These are phyloP conservation scores for Ganoderma sinense DNA, from an alignment of 1,284 basidiomycete genomes.

Conservation along the genomic window DNA sequence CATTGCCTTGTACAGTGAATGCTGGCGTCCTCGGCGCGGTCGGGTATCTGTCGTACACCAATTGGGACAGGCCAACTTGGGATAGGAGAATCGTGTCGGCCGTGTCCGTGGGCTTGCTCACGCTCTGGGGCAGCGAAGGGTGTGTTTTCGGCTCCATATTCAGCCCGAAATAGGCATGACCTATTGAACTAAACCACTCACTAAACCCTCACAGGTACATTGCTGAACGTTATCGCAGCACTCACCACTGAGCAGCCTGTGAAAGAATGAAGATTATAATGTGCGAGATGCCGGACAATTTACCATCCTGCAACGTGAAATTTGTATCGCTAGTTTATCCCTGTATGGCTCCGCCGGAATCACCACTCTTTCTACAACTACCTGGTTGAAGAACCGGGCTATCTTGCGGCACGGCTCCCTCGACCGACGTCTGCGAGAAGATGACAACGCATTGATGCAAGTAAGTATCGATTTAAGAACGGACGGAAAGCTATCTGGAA, in stretches of 20 bases:
- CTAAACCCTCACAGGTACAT: constrained; percentile 13
- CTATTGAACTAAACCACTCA: not conserved
- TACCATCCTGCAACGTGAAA: not conserved
- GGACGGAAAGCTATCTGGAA: not conserved
- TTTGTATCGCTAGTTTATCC: constrained; percentile 18
- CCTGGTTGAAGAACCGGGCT: not conserved
- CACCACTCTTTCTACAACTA: not conserved
- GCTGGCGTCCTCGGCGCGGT: constrained; percentile 71
- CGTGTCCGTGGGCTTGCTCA: constrained; percentile 68
- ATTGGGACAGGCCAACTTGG: constrained; percentile 78
- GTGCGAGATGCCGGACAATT: not conserved
- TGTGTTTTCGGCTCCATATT: constrained; percentile 50
- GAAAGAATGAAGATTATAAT: not conserved
- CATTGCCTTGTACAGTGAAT: constrained; percentile 57
- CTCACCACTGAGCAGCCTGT: constrained; percentile 16
- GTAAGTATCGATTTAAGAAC: not conserved
- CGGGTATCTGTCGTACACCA: constrained; percentile 72
- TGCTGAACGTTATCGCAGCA: constrained; percentile 27
- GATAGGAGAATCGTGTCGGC: constrained; percentile 73
- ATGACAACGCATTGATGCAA: too few species aligned
- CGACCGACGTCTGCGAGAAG: too few species aligned
- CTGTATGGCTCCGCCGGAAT: not conserved
- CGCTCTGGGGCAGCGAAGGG: constrained; percentile 77
- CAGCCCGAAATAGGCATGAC: not conserved
- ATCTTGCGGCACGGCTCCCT: too few species aligned